Conservation (phyloP, 257 asterid species). For the Euphrasia confusa region DNA sequence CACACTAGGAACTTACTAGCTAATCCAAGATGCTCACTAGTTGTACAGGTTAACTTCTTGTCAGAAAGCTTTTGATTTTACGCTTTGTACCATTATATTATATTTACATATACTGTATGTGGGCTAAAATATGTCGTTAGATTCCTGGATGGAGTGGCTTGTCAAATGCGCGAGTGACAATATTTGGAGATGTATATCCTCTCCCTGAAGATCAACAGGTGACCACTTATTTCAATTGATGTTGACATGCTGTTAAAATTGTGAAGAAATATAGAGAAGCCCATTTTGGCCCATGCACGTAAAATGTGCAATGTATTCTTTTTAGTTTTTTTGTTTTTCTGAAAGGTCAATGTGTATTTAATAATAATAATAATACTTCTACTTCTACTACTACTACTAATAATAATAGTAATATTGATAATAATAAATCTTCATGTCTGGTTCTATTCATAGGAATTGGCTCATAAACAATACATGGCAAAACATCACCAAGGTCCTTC, state of each 20-base stretch:
- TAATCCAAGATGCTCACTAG: conserved; percentile 83
- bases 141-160: conserved; percentile 99
- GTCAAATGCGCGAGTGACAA: conserved; percentile 95
- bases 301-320: not conserved
- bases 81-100: not conserved
- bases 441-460: conserved; percentile 63
- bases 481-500: conserved; percentile 98
- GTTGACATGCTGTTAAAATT: not conserved
- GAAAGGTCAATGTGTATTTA: too few relatives aligned
- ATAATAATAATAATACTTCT: too few relatives aligned
- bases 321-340: not conserved
- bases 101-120: conserved; percentile 15
- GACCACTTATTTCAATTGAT: not conserved
- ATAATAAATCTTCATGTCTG: not conserved
- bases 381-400: too few relatives aligned
- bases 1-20: conserved; percentile 96
- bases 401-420: too few relatives aligned
- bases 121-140: conserved; percentile 29
- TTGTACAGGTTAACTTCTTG: conserved; percentile 62
- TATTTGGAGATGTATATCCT: conserved; percentile 90
- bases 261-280: not conserved
- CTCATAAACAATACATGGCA: conserved; percentile 80
- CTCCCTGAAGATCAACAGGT: conserved; percentile 94
- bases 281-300: not conserved
- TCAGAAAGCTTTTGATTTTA: not conserved